Base-by-base conservation (phyloP, 169 alveolate genomes). In the Perkinsus olseni region DNA sequence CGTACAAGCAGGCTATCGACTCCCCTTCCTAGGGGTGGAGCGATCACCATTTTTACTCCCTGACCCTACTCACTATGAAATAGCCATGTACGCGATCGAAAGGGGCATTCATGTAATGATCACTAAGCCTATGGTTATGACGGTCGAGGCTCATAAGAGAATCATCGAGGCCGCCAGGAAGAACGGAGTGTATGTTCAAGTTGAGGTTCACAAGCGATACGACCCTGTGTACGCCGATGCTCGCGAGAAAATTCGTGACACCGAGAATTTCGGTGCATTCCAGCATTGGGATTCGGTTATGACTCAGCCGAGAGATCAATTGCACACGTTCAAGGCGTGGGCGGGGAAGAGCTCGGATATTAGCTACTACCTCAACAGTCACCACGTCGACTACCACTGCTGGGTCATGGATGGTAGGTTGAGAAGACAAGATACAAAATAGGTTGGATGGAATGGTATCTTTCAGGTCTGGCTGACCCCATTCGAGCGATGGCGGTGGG, bases 191-290 rank as follows among this genome's bases (percentile, higher is more conserved):
- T n/a, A 34, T 31, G 74, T 92, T 34, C 93, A 92, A 39, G 62
- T 92, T 0, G 93, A 92, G 91, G 50, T 50, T 1, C 93, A 92
- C 93, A 92, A 92, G 50, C 24, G 93, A 20, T 92, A 21, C 39
- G 93, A 92, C 50, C 93, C 62, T 39, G 62, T 92, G 50, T 92
- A 92, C 91, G 51, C 51, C 0, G 93, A 92, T 36, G 93, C 93
- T 0, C 37, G 93, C 28, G 45, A 45, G 39, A 62, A 74, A n/a
- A 38, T 91, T 36, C n/a, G 48, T 6, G 10, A 91, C 39, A 37
- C 31, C 20, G 92, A 36, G 36, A 48, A 38, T 20, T 91, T 91
- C 24, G 39, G 37, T 0, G 28, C 24, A 0, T 91, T 91, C 62
- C 20, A 38, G 0, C 38, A 21, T 28, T 38, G 62, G 62, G 62